Percentiles rank a stretch among this genome's conserved stretches.
Evolutionary conservation across 2,329 filamentous ascomycete genomes (phyloP).

Genomic region (Pezicula rhizophila): DNA sequence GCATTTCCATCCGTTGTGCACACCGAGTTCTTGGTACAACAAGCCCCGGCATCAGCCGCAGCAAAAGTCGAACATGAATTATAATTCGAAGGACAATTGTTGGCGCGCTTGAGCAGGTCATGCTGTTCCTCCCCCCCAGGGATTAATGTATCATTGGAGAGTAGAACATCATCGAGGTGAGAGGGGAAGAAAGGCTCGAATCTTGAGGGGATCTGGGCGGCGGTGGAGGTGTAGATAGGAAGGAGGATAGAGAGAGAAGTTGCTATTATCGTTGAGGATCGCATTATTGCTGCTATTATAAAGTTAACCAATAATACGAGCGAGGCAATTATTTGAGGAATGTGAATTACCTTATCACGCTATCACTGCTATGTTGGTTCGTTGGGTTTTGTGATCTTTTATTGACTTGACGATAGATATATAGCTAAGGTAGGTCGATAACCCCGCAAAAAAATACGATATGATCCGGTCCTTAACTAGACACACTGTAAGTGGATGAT

Average conservation of each 20-base stretch:
- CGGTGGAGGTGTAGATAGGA: constrained; percentile 9
- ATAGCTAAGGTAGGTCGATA: too few species aligned
- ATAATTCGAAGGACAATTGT: constrained; percentile 24
- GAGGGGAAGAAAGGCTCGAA: constrained; percentile 20
- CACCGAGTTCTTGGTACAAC: constrained; percentile 22
- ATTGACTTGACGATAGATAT: too few species aligned
- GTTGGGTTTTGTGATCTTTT: too few species aligned
- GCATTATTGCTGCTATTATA: constrained; percentile 12
- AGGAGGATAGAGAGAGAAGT: constrained; percentile 14
- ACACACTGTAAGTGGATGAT: too few species aligned
- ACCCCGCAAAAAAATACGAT: too few species aligned
- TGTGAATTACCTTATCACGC: too few species aligned
- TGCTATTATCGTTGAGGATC: constrained; percentile 3
- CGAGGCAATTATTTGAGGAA: too few species aligned
- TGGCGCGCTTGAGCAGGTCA: constrained; percentile 24
- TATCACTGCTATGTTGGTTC: too few species aligned
- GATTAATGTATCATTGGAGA: constrained; percentile 17
- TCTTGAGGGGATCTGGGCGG: constrained; percentile 21
- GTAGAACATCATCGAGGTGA: constrained; percentile 6
- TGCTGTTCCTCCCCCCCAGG: constrained; percentile 2
- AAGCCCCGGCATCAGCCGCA: constrained; percentile 22
- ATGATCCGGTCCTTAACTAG: too few species aligned
- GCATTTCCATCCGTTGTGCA: constrained; percentile 24
- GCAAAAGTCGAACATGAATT: constrained; percentile 25
- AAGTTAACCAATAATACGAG: too few species aligned